Evolutionary conservation across 768 basidiomycete genomes (phyloP), one percentile per base, ranked within the genome.

Genomic region (Exsudoporus frostii): DNA sequence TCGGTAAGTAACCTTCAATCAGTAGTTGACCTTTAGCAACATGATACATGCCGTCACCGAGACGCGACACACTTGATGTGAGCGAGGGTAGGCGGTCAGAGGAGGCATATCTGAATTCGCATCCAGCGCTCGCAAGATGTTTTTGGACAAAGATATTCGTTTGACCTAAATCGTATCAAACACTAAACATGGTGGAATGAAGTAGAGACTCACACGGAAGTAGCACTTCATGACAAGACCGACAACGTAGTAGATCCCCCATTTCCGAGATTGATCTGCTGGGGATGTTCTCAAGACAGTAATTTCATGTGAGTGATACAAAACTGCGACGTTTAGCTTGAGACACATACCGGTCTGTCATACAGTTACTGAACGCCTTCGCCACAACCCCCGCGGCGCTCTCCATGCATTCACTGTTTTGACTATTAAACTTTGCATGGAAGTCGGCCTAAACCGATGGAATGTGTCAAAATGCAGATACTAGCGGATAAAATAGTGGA

Each of bases 191-290:
- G 30, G 43, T 17, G 13, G 4, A 45, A 30, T 11, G 45, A 24
- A 19, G 20, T 42, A 37, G 32, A 22, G 27, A 77, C 87, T 68
- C 71, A 84, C 95, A 61, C 86, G 85, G 78, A 98, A 98, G 73
- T 98, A 98, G 44, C 85, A 89, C 70, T 98, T 98, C 69, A 99
- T 74, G 50, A 94, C 86, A 45, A 96, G 75, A 15, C 88, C 89
- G 1, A 95, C 94, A 14, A 97, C 83, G 62, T 93, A 91, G 73
- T 98, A 98, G 2, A 94, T 81, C 1, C 93, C 86, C 92, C 93
- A 89, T 74, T 90, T 90, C 62, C 92, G 75, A 36, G 88, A 87
- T 69, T 90, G 80, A 27, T 82, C 76, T 45, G 83, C 71, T 17
- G 85, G 81, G n/a, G 88, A 88, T 34, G 75, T 80, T 57, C 89